Evolutionary conservation across 139 green algal genomes (phyloP).

Genomic region (Tetratostichococcus sp.): DNA sequence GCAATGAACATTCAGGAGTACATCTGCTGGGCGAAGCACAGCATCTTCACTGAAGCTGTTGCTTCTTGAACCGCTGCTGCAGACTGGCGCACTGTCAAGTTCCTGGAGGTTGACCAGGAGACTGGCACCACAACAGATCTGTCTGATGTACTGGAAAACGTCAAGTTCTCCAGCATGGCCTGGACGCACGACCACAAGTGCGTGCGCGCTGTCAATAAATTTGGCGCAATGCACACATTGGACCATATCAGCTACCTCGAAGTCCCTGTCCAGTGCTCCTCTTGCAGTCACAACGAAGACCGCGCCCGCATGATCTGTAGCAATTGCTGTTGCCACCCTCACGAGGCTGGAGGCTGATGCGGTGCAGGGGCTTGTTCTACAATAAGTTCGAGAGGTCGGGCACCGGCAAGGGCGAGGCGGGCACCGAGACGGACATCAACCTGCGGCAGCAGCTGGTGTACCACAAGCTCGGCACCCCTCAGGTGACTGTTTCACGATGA

Average conservation of each 20-base stretch:
- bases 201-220: neutral
- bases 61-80: neutral
- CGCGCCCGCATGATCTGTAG: no score
- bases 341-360: neutral
- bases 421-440: conserved; percentile 79
- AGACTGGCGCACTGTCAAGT: conserved; percentile 72
- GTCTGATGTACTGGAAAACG: conserved; percentile 69
- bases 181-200: conserved; percentile 85
- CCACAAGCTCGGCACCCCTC: conserved; percentile 72
- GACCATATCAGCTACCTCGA: no score
- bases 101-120: conserved; percentile 48
- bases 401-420: conserved; percentile 40
- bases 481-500: conserved; percentile 18
- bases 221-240: no score
- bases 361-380: conserved; percentile 85
- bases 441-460: conserved; percentile 80
- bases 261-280: no score
- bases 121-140: conserved; percentile 46
- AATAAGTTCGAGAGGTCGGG: conserved; percentile 45
- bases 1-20: no score
- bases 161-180: conserved; percentile 79
- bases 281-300: no score
- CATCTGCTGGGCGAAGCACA: conserved; percentile 4
- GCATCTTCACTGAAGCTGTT: neutral
- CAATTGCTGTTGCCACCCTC: neutral